Conservation (phyloP, 2,329 filamentous ascomycete species). For the Coniochaeta pulveracea region DNA sequence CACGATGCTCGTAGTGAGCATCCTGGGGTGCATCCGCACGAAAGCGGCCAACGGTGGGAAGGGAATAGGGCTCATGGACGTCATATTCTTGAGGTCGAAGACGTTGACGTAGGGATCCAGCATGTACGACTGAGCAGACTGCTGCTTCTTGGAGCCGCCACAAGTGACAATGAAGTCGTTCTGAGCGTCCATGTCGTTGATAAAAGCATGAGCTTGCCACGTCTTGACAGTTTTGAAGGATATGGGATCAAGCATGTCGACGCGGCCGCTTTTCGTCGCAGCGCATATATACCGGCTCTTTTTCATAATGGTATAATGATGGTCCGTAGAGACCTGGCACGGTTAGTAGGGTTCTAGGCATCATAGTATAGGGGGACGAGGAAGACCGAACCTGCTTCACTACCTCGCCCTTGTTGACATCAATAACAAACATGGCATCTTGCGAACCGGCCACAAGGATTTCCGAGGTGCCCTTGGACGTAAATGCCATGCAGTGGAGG, state of each 20-base stretch:
- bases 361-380: constrained; percentile 1
- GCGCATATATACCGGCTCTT: constrained; percentile 84
- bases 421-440: constrained; percentile 69
- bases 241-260: constrained; percentile 76
- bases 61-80: constrained; percentile 79
- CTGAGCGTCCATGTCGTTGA: constrained; percentile 96
- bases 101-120: constrained; percentile 91
- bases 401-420: constrained; percentile 59
- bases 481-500: constrained; percentile 90
- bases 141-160: constrained; percentile 76
- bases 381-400: constrained; percentile 44
- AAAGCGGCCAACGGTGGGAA: constrained; percentile 88
- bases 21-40: constrained; percentile 90
- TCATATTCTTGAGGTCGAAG: constrained; percentile 86
- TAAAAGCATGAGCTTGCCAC: constrained; percentile 83
- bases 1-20: constrained; percentile 91
- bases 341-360: constrained; percentile 11
- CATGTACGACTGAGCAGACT: constrained; percentile 58
- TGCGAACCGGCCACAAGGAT: constrained; percentile 84
- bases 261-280: constrained; percentile 68
- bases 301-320: constrained; percentile 86
- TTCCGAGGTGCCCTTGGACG: constrained; percentile 70
- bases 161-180: constrained; percentile 94
- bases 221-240: constrained; percentile 70
- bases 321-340: constrained; percentile 52